Percentiles rank a stretch among this genome's conserved stretches.
Evolutionary conservation across 306 rosid species (phyloP).

Genomic region (Erythrophleum fordii): DNA sequence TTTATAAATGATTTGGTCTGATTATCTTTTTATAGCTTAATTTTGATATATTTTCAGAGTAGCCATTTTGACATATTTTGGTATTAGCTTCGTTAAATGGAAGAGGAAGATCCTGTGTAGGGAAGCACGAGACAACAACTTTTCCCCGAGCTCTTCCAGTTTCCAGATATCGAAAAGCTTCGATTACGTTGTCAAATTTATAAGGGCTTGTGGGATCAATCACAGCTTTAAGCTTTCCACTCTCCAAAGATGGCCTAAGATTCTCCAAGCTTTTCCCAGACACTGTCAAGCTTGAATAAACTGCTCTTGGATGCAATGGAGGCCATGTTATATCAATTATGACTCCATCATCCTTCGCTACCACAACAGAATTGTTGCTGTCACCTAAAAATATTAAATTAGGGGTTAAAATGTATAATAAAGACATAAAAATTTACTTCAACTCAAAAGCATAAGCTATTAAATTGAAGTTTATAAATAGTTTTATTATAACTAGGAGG

Average conservation of each 20-base stretch:
- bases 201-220: slow-evolving; percentile 53
- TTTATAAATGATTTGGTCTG: too few species aligned
- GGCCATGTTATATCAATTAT: slow-evolving; percentile 61
- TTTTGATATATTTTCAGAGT: slow-evolving; percentile 3
- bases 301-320: slow-evolving; percentile 47
- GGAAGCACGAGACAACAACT: slow-evolving; percentile 42
- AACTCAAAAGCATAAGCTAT: too few species aligned
- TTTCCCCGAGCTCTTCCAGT: slow-evolving; percentile 57
- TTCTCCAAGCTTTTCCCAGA: slow-evolving; percentile 46
- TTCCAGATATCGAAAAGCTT: slow-evolving; percentile 48
- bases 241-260: slow-evolving; percentile 45
- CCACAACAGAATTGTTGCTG: slow-evolving; percentile 43
- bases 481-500: too few species aligned
- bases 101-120: slow-evolving; percentile 5
- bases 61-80: slow-evolving; percentile 1
- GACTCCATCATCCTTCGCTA: slow-evolving; percentile 43
- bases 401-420: neutral
- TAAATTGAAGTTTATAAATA: too few species aligned
- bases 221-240: slow-evolving; percentile 44
- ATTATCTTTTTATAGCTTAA: too few species aligned
- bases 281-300: slow-evolving; percentile 56
- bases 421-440: too few species aligned
- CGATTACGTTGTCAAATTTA: slow-evolving; percentile 37
- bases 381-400: slow-evolving; percentile 41
- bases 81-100: slow-evolving; percentile 25